Percentiles rank a stretch among this genome's conserved stretches.
Evolutionary conservation across 441 rosid species (phyloP).

Genomic region (Hura crepitans): DNA sequence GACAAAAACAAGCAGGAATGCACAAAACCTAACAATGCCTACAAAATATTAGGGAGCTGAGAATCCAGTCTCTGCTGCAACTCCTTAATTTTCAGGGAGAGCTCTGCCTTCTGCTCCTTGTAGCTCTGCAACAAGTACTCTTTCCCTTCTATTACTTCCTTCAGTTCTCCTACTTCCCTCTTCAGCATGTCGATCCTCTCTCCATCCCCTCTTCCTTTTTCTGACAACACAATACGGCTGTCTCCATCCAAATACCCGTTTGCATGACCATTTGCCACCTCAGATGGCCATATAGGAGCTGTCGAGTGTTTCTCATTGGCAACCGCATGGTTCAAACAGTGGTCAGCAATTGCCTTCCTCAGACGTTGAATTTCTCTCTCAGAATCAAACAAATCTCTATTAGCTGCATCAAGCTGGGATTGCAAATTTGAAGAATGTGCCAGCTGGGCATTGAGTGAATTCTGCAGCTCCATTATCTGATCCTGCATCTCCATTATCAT

Average conservation of each 20-base stretch:
- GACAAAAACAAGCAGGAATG: slow-evolving; percentile 43
- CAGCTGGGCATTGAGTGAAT: slow-evolving; percentile 58
- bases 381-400: slow-evolving; percentile 73
- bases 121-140: slow-evolving; percentile 74
- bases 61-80: slow-evolving; percentile 85
- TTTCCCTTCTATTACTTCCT: slow-evolving; percentile 88
- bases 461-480: slow-evolving; percentile 72
- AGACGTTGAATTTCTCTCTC: slow-evolving; percentile 81
- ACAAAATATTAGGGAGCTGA: slow-evolving; percentile 86
- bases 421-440: slow-evolving; percentile 66
- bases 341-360: slow-evolving; percentile 86
- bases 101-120: slow-evolving; percentile 88
- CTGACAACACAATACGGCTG: slow-evolving; percentile 33
- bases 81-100: slow-evolving; percentile 71
- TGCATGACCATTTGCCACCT: slow-evolving; percentile 47
- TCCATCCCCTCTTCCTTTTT: slow-evolving; percentile 43
- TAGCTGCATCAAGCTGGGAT: slow-evolving; percentile 66
- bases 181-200: slow-evolving; percentile 72
- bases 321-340: slow-evolving; percentile 44
- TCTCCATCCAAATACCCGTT: slow-evolving; percentile 55
- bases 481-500: slow-evolving; percentile 97
- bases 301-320: slow-evolving; percentile 42
- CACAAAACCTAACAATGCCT: slow-evolving; percentile 58
- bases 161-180: slow-evolving; percentile 77
- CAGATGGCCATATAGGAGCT: slow-evolving; percentile 45